Evolutionary conservation across 495 filamentous ascomycete species (phyloP), one percentile per base, ranked within the genome.

Genomic region (Penicillium waksmanii): DNA sequence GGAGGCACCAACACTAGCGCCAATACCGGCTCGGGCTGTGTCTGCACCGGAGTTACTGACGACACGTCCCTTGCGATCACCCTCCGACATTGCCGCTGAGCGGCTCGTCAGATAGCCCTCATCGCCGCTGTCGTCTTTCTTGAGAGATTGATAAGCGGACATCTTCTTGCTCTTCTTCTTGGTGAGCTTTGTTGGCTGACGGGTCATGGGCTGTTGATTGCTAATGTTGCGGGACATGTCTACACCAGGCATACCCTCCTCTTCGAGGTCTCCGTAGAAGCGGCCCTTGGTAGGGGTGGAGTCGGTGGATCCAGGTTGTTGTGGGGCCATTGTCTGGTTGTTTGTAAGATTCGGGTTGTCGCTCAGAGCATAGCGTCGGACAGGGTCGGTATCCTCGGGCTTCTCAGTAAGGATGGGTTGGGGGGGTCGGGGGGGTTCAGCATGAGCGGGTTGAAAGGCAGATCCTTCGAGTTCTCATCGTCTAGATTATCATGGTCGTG

Each of bases 351-450:
- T 77, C 11, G 69, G 72, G 21, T 73, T 75, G 21, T 79, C 74
- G 8, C 63, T 61, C 23, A 81, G 61, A 0, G 64, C 72, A 55
- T 62, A 62, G 65, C 71, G 74, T 33, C 66, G 57, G 1, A 62
- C 52, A 6, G 68, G 62, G 27, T 67, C 66, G 8, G 70, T 60
- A 18, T 70, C 51, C 54, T 69, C 68, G 11, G 63, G 51, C 31
- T 47, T 62, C 5, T 71, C 56, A 3, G 51, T 57, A 8, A 66
- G 48, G 40, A 62, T 55, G 12, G 77, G 76, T 31, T 76, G 78
- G 1, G 82, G 81, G 0, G 81, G 82, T 13, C n/a, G n/a, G 82
- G 82, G 13, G 82, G 82, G 54, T 84, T 83, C 61, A 83, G 72
- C 60, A 74, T 74, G 19, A 85, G 64, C 0, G 82, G 82, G 58